phyloP scores from a whole-genome alignment of 2,329 filamentous ascomycete species.

The Didymella keratinophila region DNA sequence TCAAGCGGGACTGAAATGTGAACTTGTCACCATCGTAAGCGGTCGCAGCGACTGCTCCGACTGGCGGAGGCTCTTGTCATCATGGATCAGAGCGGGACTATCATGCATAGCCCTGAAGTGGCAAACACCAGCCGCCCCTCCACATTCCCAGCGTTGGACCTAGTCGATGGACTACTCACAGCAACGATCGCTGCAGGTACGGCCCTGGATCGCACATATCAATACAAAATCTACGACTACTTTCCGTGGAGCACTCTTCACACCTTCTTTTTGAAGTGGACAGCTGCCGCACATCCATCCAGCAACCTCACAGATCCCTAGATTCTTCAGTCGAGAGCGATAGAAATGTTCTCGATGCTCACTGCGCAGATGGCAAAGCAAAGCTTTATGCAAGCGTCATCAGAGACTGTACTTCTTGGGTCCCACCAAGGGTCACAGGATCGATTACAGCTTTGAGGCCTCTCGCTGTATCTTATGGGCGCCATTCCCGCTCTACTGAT shows the following conservation, averaged over 20 bases:
- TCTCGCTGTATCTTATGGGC: background rate
- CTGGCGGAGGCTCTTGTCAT: background rate
- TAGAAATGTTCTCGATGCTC: background rate
- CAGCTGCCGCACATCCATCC: background rate
- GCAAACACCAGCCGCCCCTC: background rate
- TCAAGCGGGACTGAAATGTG: background rate
- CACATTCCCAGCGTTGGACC: background rate
- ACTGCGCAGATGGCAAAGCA: background rate
- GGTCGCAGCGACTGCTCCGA: background rate
- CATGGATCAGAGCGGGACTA: background rate
- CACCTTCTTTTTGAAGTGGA: background rate
- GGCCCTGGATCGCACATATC: background rate
- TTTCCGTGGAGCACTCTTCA: background rate
- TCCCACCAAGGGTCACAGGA: background rate
- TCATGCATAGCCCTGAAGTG: no score
- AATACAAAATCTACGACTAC: background rate
- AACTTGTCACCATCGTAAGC: background rate
- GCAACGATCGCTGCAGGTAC: background rate
- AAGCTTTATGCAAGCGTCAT: background rate
- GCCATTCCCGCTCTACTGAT: background rate
- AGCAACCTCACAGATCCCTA: background rate
- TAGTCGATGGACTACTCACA: background rate
- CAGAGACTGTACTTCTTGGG: background rate
- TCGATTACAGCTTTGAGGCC: background rate
- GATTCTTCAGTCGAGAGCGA: background rate